Percentiles rank a stretch among this genome's conserved stretches.
Conservation (phyloP, 495 filamentous ascomycete species). For the Achaetomiella virescens region DNA sequence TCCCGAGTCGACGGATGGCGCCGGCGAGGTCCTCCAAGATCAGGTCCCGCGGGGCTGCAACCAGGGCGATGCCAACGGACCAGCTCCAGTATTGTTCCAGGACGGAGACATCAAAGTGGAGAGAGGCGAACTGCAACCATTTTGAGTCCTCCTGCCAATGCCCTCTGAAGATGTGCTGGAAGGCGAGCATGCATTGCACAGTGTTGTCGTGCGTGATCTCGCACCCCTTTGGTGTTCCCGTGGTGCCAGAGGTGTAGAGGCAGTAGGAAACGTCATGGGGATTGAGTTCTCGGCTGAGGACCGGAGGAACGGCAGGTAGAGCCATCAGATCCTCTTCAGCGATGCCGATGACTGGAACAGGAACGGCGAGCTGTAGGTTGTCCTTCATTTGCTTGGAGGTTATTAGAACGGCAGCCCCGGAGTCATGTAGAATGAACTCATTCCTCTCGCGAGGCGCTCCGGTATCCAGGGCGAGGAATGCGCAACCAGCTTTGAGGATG, state of each 20-base stretch:
- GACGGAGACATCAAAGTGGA: slow-evolving; percentile 84
- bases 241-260: slow-evolving; percentile 78
- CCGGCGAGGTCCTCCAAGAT: slow-evolving; percentile 69
- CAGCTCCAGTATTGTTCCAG: slow-evolving; percentile 87
- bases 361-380: slow-evolving; percentile 25
- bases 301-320: slow-evolving; percentile 19
- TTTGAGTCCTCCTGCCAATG: slow-evolving; percentile 64
- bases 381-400: slow-evolving; percentile 27
- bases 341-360: slow-evolving; percentile 36
- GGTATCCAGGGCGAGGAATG: slow-evolving; percentile 71
- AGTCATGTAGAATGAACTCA: slow-evolving; percentile 61
- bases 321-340: slow-evolving; percentile 27
- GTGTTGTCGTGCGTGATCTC: slow-evolving; percentile 67
- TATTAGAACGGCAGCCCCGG: slow-evolving; percentile 47
- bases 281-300: slow-evolving; percentile 21
- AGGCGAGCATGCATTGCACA: slow-evolving; percentile 70
- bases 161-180: slow-evolving; percentile 58
- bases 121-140: slow-evolving; percentile 83
- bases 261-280: slow-evolving; percentile 58
- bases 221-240: slow-evolving; percentile 73
- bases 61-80: slow-evolving; percentile 75
- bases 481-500: slow-evolving; percentile 74
- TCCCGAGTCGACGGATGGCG: slow-evolving; percentile 59
- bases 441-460: slow-evolving; percentile 55
- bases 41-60: slow-evolving; percentile 68